Evolutionary conservation across 768 basidiomycete species (phyloP), one percentile per base, ranked within the genome.

Genomic region (Tubosaeta brunneosetosa): DNA sequence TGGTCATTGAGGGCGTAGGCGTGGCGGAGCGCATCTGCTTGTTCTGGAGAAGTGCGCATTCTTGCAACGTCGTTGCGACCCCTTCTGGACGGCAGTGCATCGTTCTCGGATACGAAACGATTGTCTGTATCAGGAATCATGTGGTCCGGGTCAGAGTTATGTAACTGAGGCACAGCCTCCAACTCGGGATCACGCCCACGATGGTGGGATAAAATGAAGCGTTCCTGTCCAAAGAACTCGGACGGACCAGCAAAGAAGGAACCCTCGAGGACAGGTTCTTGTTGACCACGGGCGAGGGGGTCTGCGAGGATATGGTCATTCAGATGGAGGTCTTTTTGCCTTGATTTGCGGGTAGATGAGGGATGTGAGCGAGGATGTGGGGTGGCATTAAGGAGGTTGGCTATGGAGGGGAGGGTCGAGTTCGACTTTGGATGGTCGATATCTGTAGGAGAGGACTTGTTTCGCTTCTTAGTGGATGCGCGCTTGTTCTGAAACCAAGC

Each of bases 401-500:
- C 71, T 65, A 70, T 74, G 50, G 70, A 63, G 9, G 71, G 56
- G 53, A 74, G 49, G 61, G 71, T 58, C 49, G 68, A 58, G 50
- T 22, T 22, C 22, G 63, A 62, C 59, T 64, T 74, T 34, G 57
- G 34, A 14, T 36, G 40, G 43, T 61, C 63, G 47, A 59, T 62
- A 19, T 71, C 75, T 37, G 53, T 58, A 49, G 56, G 55, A 19
- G 62, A 62, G 66, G 74, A 66, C 77, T 78, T 67, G 73, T 78
- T 73, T 19, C 78, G 74, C 70, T 90, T 90, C 78, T 88, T 90
- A 60, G 81, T 82, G 12, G 87, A 88, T 6, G 88, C 88, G 50
- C 88, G 78, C 75, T 89, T 90, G 66, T 90, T 90, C 72, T 90
- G 88, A 70, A 90, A 91, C 85, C 86, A 90, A 13, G 88, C 85